A percentile compares a stretch with the other conserved stretches of the same genome.
These are phyloP conservation scores for Serendipita sp. DNA, from an alignment of 768 basidiomycete species.

Conservation along the genomic window DNA sequence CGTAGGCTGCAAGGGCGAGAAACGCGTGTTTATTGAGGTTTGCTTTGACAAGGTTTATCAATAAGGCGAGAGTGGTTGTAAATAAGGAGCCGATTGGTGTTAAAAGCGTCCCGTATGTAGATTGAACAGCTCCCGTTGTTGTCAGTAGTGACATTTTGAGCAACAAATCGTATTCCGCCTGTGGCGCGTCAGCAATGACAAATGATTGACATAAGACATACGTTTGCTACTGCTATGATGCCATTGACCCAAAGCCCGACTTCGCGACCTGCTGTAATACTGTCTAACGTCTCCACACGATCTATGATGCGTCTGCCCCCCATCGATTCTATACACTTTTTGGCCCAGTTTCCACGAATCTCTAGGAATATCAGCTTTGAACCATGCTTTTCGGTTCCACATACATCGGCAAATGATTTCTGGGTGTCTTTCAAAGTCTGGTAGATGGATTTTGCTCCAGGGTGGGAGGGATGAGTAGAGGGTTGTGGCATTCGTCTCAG, in stretches of 20 bases:
- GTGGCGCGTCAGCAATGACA: neutral
- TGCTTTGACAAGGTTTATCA: conserved; percentile 46
- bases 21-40: conserved; percentile 48
- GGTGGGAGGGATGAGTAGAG: conserved; percentile 69
- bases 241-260: conserved; percentile 57
- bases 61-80: conserved; percentile 43
- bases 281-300: conserved; percentile 51
- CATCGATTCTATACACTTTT: conserved; percentile 57
- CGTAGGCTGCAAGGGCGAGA: conserved; percentile 59
- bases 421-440: conserved; percentile 60
- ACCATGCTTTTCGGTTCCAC: neutral
- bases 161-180: conserved; percentile 58
- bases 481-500: conserved; percentile 61
- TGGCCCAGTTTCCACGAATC: conserved; percentile 68
- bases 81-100: conserved; percentile 51
- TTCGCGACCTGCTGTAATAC: conserved; percentile 49
- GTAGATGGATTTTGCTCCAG: conserved; percentile 49
- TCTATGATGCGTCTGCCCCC: conserved; percentile 49
- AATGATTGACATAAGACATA: conserved; percentile 18
- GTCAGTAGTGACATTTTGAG: conserved; percentile 48
- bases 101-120: conserved; percentile 47
- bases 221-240: conserved; percentile 51
- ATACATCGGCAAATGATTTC: conserved; percentile 56
- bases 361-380: neutral
- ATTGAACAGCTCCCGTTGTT: conserved; percentile 31